Evolutionary conservation across 495 filamentous ascomycete species (phyloP).

Genomic region (Neurospora sp.): DNA sequence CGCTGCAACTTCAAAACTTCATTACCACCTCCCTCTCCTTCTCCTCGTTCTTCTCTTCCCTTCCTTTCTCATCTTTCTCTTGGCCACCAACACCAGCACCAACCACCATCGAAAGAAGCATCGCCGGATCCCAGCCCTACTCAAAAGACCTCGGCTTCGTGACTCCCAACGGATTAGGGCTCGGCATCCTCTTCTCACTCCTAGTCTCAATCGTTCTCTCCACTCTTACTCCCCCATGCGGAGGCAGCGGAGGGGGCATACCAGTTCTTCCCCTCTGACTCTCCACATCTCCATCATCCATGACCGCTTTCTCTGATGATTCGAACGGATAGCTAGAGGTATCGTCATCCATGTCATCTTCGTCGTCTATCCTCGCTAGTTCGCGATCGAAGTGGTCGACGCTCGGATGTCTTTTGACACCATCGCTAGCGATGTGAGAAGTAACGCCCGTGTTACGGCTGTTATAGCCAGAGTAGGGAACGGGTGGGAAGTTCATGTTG

Average conservation of each 20-base stretch:
- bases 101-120: background rate
- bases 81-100: background rate
- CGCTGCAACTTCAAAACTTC: no score
- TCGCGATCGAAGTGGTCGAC: constrained; percentile 3
- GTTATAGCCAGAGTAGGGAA: background rate
- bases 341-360: background rate
- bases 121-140: background rate
- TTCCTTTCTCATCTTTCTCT: background rate
- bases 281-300: background rate
- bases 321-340: background rate
- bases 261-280: background rate
- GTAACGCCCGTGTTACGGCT: background rate
- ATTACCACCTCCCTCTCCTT: no score
- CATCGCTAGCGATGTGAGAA: background rate
- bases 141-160: background rate
- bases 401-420: background rate
- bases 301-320: background rate
- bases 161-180: background rate
- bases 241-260: no score
- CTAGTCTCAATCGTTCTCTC: background rate
- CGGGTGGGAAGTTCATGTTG: background rate
- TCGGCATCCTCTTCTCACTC: background rate
- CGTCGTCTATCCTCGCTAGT: constrained; percentile 7
- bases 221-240: background rate
- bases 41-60: no score